Evolutionary conservation across 345 rosid species (phyloP), one percentile per base, ranked within the genome.

Genomic region (Heritiera fomes): DNA sequence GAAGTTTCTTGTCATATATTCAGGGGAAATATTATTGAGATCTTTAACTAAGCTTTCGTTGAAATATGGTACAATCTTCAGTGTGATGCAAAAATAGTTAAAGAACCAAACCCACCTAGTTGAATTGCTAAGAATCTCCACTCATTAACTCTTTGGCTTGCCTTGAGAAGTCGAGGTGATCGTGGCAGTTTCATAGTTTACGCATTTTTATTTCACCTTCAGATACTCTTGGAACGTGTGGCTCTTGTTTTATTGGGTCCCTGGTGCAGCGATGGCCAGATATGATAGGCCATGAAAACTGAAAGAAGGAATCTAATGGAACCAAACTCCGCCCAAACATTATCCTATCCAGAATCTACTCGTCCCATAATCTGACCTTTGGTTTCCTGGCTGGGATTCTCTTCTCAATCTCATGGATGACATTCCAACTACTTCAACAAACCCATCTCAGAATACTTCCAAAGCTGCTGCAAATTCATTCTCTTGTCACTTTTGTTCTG

Each of bases 311-410:
- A 18, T 64, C 79, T 49, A 30, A 78, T 67, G 73, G 65, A 82
- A 63, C 53, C 77, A 78, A 40, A 58, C 77, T 78, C 78, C 64
- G 23, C 64, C 47, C 63, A 63, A 50, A 77, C 88, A 69, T 87
- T 82, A 85, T 87, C 88, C 87, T 82, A 82, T 84, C 88, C 82
- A 78, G 75, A 78, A 77, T 85, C 87, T 71, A 20, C 72, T 43
- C 23, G 63, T 77, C 85, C 80, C 80, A 32, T 71, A 75, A 40
- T 46, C 78, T 76, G 75, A 68, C 79, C 30, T 15, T 4, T 28
- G 32, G 46, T 38, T 72, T 66, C 59, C 66, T 76, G 82, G 77
- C 77, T 64, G 18, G 38, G 65, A 47, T 61, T 78, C 78, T 18
- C 79, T 63, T 41, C 41, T 40, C 64, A 70, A 79, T 81, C 80